Base-by-base conservation (phyloP, 768 basidiomycete species). In the Pleurotus pulmonarius region DNA sequence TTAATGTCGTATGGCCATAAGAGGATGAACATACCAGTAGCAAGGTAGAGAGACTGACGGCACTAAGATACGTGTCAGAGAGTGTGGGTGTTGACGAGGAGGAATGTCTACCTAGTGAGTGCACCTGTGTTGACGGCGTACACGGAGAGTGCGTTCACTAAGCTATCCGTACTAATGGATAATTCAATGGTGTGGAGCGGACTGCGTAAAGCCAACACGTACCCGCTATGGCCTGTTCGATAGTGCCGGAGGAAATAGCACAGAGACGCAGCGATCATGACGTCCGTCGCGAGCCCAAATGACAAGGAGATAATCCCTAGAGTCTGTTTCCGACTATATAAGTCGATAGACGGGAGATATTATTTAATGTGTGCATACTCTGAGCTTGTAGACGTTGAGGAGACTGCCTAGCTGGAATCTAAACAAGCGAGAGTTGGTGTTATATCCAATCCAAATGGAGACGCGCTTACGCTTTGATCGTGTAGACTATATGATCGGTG, bases 121-220 rank as follows among this genome's bases (percentile, higher is more conserved):
- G 73, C 70, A 16, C 86, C 86, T 0, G 85, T 87, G 58, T 82
- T 85, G 41, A 87, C 69, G 13, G 85, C 83, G 57, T 85, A 85
- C n/a, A 83, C 61, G 6, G 73, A 82, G 26, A 88, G 68, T 2
- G 63, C 74, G 58, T 80, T 83, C 37, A 87, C 76, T n/a, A 86
- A 67, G 1, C 81, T 75, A 64, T 86, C 77, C 25, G 79, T 75
- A 51, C 83, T 86, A 63, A 16, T 25, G 46, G 13, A 29, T 7
- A 9, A 34, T 5, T 51, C n/a, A 45, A 51, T 38, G 26, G 46
- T 13, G 22, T 29, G 18, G 9, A 11, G 3, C 29, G 7, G 29
- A 11, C 29, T 34, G 29, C 11, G 29, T 34, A 34, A 34, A 34
- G 41, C 41, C 7, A 16, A 8, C 41, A n/a, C 41, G 29, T 62